Base-by-base conservation (phyloP, 2,329 filamentous ascomycete species). In the Ilyonectria mors-panacis region DNA sequence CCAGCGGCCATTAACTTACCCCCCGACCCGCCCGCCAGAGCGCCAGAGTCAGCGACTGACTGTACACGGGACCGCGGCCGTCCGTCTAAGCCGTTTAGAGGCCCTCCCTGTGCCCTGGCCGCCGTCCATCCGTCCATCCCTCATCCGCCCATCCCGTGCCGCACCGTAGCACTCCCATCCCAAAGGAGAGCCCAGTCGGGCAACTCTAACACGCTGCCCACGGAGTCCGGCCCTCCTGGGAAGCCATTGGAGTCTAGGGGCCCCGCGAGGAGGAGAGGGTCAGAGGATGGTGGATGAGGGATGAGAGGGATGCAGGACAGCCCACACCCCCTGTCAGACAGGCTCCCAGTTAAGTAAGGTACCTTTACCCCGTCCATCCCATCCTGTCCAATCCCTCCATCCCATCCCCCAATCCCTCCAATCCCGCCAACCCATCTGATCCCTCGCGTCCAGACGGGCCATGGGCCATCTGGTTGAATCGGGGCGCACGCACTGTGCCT, bases 341-440 rank as follows among this genome's bases (percentile, higher is more conserved):
- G 26, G 30, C 19, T 53, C 50, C 50, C 30, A 53, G 50, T 53
- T 53, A 3, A 53, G 33, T 59, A 23, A 26, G 47, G 58, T 53
- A 60, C 47, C 30, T 44, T 28, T 30, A 19, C n/a, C 37, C 39
- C 44, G 15, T 30, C 57, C 62, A 55, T 59, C 55, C 35, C 23
- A 50, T 59, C 33, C 48, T 65, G 50, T 59, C 56, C 50, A 65
- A 65, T 65, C 63, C 63, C 56, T 60, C 42, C 17, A 19, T 42
- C 39, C 39, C 39, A 42, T 42, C 48, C 56, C 50, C 30, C 30
- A 33, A 33, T 33, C 30, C 30, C 8, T 9, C 30, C 30, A 33
- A 33, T 33, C 30, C 30, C 8, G 30, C 30, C 30, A 33, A 54
- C 35, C 48, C 63, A 59, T 60, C 57, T 51, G 57, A 60, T 65